Percentiles rank a stretch among this genome's conserved stretches.
phyloP scores from a whole-genome alignment of 169 alveolate species.

The Eimeria acervulina region DNA sequence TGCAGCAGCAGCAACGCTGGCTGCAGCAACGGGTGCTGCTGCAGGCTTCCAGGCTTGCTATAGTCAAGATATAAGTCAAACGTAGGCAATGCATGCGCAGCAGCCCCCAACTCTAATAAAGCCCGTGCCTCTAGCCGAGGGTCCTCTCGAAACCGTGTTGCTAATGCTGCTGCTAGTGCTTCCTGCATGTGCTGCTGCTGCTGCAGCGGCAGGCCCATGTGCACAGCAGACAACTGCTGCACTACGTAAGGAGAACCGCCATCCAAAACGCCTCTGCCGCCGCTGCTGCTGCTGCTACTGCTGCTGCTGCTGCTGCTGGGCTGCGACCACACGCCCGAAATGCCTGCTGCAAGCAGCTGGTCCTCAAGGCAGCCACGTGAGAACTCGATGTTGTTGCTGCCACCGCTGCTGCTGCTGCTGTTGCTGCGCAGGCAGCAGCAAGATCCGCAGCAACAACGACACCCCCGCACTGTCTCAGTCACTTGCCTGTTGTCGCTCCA shows the following conservation, averaged over 20 bases:
- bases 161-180: slow-evolving; percentile 1
- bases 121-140: slow-evolving; percentile 34
- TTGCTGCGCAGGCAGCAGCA: slow-evolving; percentile 38
- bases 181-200: slow-evolving; percentile 52
- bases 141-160: slow-evolving; percentile 7
- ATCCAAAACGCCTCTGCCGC: not conserved
- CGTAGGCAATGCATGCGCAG: slow-evolving; percentile 83
- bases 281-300: not conserved
- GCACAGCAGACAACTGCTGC: slow-evolving; percentile 31
- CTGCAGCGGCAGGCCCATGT: slow-evolving; percentile 63
- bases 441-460: slow-evolving; percentile 45
- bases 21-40: slow-evolving; percentile 80
- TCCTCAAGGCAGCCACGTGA: slow-evolving; percentile 19
- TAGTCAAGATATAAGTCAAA: slow-evolving; percentile 86
- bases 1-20: slow-evolving; percentile 83
- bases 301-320: slow-evolving; percentile 29
- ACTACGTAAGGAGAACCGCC: slow-evolving; percentile 5
- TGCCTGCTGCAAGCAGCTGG: slow-evolving; percentile 47
- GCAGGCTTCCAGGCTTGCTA: slow-evolving; percentile 82
- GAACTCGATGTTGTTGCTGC: not conserved
- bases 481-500: not conserved
- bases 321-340: slow-evolving; percentile 16
- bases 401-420: not conserved
- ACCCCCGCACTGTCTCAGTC: not conserved
- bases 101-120: slow-evolving; percentile 23